These are phyloP conservation scores for Coemansia sp. DNA, from an alignment of 192 early-diverging fungal species.

Conservation along the genomic window DNA sequence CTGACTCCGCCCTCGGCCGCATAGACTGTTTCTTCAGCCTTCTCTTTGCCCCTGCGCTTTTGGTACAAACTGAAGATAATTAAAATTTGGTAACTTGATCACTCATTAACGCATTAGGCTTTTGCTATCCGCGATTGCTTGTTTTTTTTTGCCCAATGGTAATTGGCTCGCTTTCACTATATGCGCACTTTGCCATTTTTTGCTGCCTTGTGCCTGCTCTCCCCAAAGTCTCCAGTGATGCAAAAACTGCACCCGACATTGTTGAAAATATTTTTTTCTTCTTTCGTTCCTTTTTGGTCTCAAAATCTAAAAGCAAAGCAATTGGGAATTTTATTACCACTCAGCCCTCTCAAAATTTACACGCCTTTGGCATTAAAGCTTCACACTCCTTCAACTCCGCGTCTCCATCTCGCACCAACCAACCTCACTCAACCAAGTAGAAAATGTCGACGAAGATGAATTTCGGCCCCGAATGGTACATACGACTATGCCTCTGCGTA, in stretches of 20 bases:
- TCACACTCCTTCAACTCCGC: no score
- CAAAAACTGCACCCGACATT: background rate
- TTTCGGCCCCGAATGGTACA: conserved; percentile 77
- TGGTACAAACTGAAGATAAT: no score
- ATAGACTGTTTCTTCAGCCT: background rate
- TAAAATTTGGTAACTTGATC: no score
- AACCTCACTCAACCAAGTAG: background rate
- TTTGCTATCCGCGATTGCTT: no score
- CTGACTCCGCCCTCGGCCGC: background rate
- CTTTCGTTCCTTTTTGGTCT: conserved; percentile 2
- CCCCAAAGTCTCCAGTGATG: background rate
- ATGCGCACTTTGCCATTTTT: no score
- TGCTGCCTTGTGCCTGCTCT: no score
- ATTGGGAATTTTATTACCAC: background rate
- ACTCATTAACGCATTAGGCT: no score
- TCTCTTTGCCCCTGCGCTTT: no score
- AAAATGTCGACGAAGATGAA: conserved; percentile 62
- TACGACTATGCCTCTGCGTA: background rate
- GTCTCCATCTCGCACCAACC: no score
- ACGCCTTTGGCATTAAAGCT: background rate
- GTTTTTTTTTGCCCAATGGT: no score
- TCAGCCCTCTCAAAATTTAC: background rate
- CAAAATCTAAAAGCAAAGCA: no score
- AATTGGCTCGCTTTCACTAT: no score
- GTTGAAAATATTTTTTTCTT: background rate